Conservation (phyloP, 2,329 filamentous ascomycete genomes). For the Juglanconis juglandina region DNA sequence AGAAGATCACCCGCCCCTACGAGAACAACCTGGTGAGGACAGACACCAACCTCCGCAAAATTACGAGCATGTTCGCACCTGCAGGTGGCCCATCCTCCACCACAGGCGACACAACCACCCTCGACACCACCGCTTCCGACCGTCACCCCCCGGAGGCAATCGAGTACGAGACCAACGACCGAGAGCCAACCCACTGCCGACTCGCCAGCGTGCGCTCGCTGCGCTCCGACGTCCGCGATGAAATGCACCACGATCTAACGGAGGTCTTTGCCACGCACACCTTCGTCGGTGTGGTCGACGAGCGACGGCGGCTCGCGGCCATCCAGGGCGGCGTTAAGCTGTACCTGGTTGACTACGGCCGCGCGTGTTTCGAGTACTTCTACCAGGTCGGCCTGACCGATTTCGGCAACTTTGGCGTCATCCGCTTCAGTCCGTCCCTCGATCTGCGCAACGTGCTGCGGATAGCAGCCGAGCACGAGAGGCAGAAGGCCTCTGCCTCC, state of each 20-base stretch:
- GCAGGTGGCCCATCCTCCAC: conserved; percentile 33
- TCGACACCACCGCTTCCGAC: conserved; percentile 18
- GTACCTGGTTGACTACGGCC: conserved; percentile 89
- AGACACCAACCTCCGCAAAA: conserved; percentile 84
- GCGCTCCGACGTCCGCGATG: conserved; percentile 73
- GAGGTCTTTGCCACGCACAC: conserved; percentile 85
- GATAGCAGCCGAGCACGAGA: conserved; percentile 71
- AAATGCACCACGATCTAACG: conserved; percentile 80
- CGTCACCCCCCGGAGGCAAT: conserved; percentile 44
- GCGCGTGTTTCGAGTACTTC: conserved; percentile 82
- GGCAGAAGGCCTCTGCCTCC: conserved; percentile 34
- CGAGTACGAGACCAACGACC: conserved; percentile 67
- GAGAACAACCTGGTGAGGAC: conserved; percentile 90
- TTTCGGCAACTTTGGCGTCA: conserved; percentile 88
- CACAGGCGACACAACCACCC: conserved; percentile 24
- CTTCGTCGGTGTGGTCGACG: conserved; percentile 91
- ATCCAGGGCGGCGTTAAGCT: conserved; percentile 91
- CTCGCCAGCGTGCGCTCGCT: conserved; percentile 84
- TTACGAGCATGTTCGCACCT: conserved; percentile 89
- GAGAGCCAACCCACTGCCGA: conserved; percentile 65
- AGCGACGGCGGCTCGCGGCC: conserved; percentile 79
- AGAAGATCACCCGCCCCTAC: conserved; percentile 54
- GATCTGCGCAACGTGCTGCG: conserved; percentile 66
- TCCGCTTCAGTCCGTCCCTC: conserved; percentile 75
- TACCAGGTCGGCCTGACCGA: conserved; percentile 94